Evolutionary conservation across 208 protist genomes (phyloP).

Genomic region (Leishmania turanica): DNA sequence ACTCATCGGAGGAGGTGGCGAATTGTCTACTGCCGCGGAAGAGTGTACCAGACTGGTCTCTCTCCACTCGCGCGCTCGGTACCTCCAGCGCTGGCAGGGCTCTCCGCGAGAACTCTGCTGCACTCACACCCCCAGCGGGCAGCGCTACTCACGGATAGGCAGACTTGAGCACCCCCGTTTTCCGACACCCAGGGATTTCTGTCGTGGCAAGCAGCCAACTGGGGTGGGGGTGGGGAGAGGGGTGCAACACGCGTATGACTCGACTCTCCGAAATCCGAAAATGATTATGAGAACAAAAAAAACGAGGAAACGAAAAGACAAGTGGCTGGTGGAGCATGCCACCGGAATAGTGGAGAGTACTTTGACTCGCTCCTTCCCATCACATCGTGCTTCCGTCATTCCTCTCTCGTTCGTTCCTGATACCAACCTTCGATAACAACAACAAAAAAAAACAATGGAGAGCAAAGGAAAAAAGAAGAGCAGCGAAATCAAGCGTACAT

Average conservation of each 20-base stretch:
- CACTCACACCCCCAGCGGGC: not conserved
- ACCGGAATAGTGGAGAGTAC: not conserved
- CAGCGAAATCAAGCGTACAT: not conserved
- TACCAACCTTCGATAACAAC: not conserved
- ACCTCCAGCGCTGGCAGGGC: not conserved
- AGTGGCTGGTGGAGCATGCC: not conserved
- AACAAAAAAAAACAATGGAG: not conserved
- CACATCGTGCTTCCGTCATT: not conserved
- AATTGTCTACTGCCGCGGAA: not conserved
- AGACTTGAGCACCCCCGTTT: not conserved
- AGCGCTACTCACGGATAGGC: not conserved
- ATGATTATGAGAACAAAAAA: not conserved
- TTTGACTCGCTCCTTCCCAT: not conserved
- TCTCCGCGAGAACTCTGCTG: not conserved
- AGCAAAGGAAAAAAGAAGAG: not conserved
- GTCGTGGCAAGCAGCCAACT: not conserved
- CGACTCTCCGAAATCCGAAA: not conserved
- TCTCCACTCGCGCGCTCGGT: not conserved
- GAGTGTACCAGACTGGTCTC: not conserved
- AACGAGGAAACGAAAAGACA: not conserved
- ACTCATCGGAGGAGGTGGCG: not conserved
- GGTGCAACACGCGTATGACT: not conserved
- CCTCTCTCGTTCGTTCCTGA: not conserved
- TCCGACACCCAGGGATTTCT: not conserved
- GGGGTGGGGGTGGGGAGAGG: not conserved